Conservation (phyloP, 148 eudicot species). For the Camellia granthamiana region DNA sequence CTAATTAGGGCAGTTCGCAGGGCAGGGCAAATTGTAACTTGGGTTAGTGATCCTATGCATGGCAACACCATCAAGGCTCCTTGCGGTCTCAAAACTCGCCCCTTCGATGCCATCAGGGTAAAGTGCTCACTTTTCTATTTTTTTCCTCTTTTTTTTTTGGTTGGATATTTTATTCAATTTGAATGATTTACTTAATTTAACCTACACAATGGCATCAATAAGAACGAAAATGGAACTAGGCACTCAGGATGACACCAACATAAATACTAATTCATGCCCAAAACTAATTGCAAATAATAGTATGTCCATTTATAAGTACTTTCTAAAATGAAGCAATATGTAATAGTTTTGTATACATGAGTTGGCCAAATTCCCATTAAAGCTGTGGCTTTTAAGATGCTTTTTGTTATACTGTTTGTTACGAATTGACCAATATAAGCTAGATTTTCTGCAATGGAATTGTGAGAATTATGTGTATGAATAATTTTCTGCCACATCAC, state of each 20-base stretch:
- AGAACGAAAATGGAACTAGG: not conserved
- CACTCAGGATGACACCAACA: not conserved
- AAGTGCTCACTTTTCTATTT: conserved; percentile 2
- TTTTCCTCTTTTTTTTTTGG: not conserved
- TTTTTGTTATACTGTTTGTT: not conserved
- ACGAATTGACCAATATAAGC: not conserved
- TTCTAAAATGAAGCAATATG: not conserved
- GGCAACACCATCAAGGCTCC: conserved; percentile 96
- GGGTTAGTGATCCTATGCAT: conserved; percentile 98
- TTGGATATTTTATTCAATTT: not conserved
- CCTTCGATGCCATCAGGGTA: conserved; percentile 94
- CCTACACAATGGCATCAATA: not conserved
- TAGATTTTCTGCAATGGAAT: not conserved
- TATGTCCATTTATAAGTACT: not conserved
- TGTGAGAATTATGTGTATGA: not conserved
- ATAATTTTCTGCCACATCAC: not conserved
- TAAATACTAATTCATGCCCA: not conserved
- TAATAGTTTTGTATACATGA: not conserved
- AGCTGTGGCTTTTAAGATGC: not conserved
- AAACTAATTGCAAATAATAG: not conserved
- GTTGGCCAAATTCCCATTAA: not conserved
- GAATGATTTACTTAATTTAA: not conserved
- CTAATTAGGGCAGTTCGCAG: conserved; percentile 87
- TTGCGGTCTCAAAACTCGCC: conserved; percentile 90
- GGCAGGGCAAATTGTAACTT: conserved; percentile 88